Percentiles rank a stretch among this genome's conserved stretches.
These are phyloP conservation scores for Fusarium fujikuroi DNA, from an alignment of 2,329 filamentous ascomycete genomes.

Conservation along the genomic window DNA sequence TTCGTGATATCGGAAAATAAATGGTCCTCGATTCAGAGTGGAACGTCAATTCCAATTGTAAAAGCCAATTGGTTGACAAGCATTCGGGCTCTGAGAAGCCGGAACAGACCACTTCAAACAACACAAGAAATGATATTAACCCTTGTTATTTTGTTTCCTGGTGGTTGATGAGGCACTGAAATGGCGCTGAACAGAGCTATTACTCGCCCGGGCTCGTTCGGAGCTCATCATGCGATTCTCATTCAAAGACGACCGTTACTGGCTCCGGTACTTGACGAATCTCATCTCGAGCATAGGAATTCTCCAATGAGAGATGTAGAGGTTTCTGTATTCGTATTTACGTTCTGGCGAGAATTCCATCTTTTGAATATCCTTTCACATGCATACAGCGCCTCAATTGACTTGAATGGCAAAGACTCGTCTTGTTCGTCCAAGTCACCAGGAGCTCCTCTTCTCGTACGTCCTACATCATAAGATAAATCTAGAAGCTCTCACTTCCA, in stretches of 20 bases:
- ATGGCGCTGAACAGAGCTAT: neutral
- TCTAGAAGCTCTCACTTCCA: neutral
- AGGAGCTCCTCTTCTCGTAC: conserved; percentile 21
- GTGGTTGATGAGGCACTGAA: neutral
- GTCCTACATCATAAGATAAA: conserved; percentile 28
- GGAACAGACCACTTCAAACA: conserved; percentile 22
- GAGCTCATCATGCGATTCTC: conserved; percentile 42
- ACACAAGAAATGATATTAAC: neutral
- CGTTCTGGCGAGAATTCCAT: neutral
- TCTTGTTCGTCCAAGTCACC: neutral
- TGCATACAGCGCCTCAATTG: neutral
- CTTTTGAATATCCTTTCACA: neutral
- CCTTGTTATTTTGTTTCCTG: neutral
- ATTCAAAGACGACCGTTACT: conserved; percentile 37
- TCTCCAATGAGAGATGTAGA: conserved; percentile 4
- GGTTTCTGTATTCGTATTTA: conserved; percentile 29
- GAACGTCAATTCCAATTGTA: neutral
- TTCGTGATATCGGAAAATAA: conserved; percentile 24
- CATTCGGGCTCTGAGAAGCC: conserved; percentile 20
- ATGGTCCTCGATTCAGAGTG: conserved; percentile 17
- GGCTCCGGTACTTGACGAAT: conserved; percentile 28
- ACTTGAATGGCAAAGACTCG: neutral
- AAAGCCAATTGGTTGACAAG: conserved; percentile 23
- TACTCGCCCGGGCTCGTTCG: conserved; percentile 30
- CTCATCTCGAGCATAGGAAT: conserved; percentile 9